Conservation (phyloP, 495 filamentous ascomycete species). For the Terfezia boudieri region DNA sequence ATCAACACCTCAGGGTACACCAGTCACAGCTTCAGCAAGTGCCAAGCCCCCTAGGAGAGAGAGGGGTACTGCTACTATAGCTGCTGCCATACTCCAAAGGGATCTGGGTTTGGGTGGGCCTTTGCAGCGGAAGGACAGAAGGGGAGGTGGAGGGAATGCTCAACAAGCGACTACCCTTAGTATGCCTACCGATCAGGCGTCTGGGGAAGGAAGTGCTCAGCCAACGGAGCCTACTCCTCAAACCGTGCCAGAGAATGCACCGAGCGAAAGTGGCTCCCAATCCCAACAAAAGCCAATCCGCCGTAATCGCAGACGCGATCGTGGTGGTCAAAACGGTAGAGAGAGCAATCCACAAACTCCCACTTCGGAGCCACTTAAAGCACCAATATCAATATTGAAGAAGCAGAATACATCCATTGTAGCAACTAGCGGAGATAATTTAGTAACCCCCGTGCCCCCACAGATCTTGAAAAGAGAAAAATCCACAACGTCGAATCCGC, state of each 20-base stretch:
- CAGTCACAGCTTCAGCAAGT: slow-evolving; percentile 11
- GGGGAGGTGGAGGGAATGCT: slow-evolving; percentile 22
- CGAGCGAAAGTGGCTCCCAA: slow-evolving; percentile 6
- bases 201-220: too few species aligned
- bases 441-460: too few species aligned
- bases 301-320: slow-evolving; percentile 3
- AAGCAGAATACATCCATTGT: slow-evolving; percentile 11
- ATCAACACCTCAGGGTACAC: slow-evolving; percentile 1
- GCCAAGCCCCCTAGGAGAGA: slow-evolving; percentile 20
- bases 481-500: too few species aligned
- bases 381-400: slow-evolving; percentile 23
- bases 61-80: slow-evolving; percentile 48
- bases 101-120: slow-evolving; percentile 58
- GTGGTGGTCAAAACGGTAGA: slow-evolving; percentile 10
- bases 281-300: slow-evolving; percentile 7
- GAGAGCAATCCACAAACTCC: too few species aligned
- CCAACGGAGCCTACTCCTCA: too few species aligned
- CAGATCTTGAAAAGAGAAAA: too few species aligned
- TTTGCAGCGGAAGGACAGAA: slow-evolving; percentile 29
- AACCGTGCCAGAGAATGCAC: slow-evolving; percentile 10
- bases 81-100: slow-evolving; percentile 68
- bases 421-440: neutral
- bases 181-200: neutral
- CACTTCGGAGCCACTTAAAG: too few species aligned
- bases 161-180: slow-evolving; percentile 21